Conservation (phyloP, 441 rosid genomes). For the Gossypium davidsonii region DNA sequence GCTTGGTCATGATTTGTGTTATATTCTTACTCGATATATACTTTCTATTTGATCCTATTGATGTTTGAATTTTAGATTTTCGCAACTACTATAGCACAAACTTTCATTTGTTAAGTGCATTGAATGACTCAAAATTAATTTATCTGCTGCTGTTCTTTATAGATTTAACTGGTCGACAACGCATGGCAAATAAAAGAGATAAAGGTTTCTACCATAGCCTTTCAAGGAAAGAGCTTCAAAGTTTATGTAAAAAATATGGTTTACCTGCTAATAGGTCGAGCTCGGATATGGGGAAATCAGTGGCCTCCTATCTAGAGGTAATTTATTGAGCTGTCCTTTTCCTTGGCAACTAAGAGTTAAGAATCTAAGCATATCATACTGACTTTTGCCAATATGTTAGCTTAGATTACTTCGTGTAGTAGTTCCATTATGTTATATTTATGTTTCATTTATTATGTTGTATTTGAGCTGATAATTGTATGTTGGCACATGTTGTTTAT, state of each 20-base stretch:
- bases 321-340: neutral
- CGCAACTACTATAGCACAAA: neutral
- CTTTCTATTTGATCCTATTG: neutral
- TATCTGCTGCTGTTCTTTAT: neutral
- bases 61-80: neutral
- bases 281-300: conserved; percentile 51
- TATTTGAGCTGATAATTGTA: conserved; percentile 3
- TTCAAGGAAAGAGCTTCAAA: conserved; percentile 71
- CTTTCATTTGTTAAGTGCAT: neutral
- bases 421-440: neutral
- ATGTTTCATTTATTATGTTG: neutral
- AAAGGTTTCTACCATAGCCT: conserved; percentile 34
- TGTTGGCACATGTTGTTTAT: neutral
- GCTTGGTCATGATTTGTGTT: neutral
- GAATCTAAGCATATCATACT: neutral
- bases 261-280: conserved; percentile 68
- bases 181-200: conserved; percentile 46
- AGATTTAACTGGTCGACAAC: conserved; percentile 18
- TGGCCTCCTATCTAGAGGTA: conserved; percentile 51
- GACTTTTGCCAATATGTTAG: neutral
- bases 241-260: conserved; percentile 55
- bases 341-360: neutral
- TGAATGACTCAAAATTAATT: neutral
- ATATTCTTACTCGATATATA: neutral
- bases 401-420: neutral